Conservation (phyloP, 495 filamentous ascomycete genomes). For the Corynascus novoguineensis region DNA sequence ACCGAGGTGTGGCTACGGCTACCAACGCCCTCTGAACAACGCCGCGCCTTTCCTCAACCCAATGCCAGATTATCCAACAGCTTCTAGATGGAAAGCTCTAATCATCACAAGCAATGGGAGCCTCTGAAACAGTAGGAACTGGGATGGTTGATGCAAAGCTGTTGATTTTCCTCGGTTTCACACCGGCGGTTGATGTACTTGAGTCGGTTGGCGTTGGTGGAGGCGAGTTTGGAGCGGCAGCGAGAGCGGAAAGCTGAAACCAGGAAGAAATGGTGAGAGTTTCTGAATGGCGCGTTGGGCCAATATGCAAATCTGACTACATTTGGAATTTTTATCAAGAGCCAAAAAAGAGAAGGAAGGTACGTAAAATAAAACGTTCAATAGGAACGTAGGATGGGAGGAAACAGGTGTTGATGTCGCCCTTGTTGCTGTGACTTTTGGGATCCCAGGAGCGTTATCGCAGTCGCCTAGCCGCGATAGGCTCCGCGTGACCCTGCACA, state of each 20-base stretch:
- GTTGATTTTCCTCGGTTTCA: neutral
- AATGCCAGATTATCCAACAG: neutral
- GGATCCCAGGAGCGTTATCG: slow-evolving; percentile 25
- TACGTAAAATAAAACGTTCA: neutral
- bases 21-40: neutral
- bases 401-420: neutral
- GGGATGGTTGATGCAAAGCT: neutral
- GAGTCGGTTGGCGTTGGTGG: neutral
- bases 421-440: slow-evolving; percentile 17
- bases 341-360: neutral
- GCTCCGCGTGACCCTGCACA: slow-evolving; percentile 31
- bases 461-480: slow-evolving; percentile 26
- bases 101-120: slow-evolving; percentile 5
- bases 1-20: slow-evolving; percentile 6
- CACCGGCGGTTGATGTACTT: neutral
- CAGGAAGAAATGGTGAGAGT: neutral
- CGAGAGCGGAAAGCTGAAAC: neutral
- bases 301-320: neutral
- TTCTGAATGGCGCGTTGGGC: neutral
- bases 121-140: neutral
- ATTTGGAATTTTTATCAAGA: neutral
- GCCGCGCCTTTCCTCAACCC: neutral
- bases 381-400: neutral
- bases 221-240: neutral
- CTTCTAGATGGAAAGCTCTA: too few species aligned